Evolutionary conservation across 1,284 basidiomycete species (phyloP), one percentile per base, ranked within the genome.

Genomic region (Leucoagaricus sp.): DNA sequence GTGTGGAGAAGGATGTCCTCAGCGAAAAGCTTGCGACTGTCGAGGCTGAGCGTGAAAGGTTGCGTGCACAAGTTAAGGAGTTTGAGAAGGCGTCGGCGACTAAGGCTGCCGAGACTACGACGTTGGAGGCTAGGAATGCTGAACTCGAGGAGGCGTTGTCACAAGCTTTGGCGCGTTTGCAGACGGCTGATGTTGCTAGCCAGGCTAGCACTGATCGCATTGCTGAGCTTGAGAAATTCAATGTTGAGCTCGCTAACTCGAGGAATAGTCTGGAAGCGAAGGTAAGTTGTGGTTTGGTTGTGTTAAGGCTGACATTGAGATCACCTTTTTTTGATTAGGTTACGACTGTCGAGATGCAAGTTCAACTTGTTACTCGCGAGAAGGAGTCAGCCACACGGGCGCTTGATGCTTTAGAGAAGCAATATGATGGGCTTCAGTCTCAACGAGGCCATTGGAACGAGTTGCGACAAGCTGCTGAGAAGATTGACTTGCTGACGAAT

Each of bases 1-100:
- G 87, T n/a, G 88, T 88, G 19, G 90, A 93, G 75, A 91, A 91
- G 72, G 90, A 91, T 55, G 74, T 82, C 46, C 67, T 91, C 33
- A 70, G 65, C 36, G 87, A 90, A 60, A 86, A 86, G 60, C 70
- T 89, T 25, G 71, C 68, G 33, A 72, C 74, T n/a, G 73, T 75
- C 0, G 89, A 92, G 65, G 73, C 67, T 19, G 89, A 92, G 55
- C 81, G 86, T 13, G 86, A 90, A 17, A 71, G 72, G 7, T 67
- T 89, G 49, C 79, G 79, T 36, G 61, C 64, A 9, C 81, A 85
- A 60, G 66, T 85, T 9, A 83, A 85, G 52, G 82, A 83, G 49
- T 55, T 83, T 31, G 81, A 88, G 60, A 65, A 72, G 6, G 65
- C 72, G n/a, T 71, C 71, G 44, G 67, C 74, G 25, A 67, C 72